Base-by-base conservation (phyloP, 2,329 filamentous ascomycete species). In the Beauveria asiatica region DNA sequence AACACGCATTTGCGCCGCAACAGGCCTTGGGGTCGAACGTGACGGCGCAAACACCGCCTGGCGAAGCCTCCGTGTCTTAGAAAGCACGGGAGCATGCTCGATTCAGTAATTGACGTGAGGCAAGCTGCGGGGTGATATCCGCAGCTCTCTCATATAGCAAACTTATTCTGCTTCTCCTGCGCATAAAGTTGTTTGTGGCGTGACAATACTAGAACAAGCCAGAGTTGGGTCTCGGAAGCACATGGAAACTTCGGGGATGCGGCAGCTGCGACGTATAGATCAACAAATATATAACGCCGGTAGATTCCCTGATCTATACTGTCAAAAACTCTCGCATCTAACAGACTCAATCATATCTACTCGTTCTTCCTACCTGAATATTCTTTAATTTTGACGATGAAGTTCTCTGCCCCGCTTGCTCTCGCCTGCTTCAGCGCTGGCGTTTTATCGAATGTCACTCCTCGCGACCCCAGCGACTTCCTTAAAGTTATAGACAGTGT, bases 401-500 rank as follows among this genome's bases (percentile, higher is more conserved):
- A 60, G 44, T 56, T 55, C 58, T 54, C 51, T 42, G 21, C 33
- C 27, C 48, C 49, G 13, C 10, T 60, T 45, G 37, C 44, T 51
- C 44, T 55, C 42, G 42, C 45, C 25, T 60, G 17, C 58, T 45
- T 60, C 44, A 54, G 50, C 51, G 42, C 33, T 45, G 51, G 42
- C 39, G 58, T 44, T 8, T 13, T 49, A 23, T 51, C 58, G 13
- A n/a, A 39, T 17, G 51, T 55, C 21, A 41, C 51, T 23, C 58
- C 51, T 17, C 58, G 58, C 8, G 44, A 42, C 9, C 58, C 54
- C 1, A 33, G 21, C 1, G 33, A 48, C n/a, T 50, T 55, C 51
- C 23, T 44, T 16, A n/a, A 21, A 10, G 64, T 65, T 49, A 60
- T 67, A 16, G 9, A 41, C 41, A 51, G 61, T 10, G 65, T 66